Evolutionary conservation across 1,284 basidiomycete species (phyloP).

Genomic region (Leccinum pachyderme): DNA sequence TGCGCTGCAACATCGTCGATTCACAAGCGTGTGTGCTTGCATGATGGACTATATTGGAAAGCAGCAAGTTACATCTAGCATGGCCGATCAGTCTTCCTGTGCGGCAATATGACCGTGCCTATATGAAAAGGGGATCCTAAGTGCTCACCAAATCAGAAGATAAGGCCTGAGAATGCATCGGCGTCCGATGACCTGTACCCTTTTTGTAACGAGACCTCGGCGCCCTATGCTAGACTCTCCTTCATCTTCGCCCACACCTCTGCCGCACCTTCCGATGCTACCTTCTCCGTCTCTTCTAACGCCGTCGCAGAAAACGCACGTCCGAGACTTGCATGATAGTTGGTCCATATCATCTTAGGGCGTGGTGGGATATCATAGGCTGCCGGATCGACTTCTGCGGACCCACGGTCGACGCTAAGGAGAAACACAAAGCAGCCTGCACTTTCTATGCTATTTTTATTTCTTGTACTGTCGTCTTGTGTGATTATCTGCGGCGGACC

Average conservation of each 20-base stretch:
- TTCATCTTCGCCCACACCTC: constrained; percentile 50
- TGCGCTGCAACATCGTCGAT: background rate
- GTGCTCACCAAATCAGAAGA: background rate
- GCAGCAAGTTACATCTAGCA: background rate
- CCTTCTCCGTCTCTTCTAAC: constrained; percentile 41
- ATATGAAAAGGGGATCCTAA: background rate
- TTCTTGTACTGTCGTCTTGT: constrained; percentile 25
- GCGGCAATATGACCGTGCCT: background rate
- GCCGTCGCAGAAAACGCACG: constrained; percentile 39
- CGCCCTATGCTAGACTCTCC: constrained; percentile 33
- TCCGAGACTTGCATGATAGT: constrained; percentile 31
- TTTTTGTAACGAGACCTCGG: constrained; percentile 3
- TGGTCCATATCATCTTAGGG: constrained; percentile 43
- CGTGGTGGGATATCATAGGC: constrained; percentile 4
- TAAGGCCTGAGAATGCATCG: background rate
- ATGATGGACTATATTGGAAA: background rate
- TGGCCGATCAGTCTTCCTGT: background rate
- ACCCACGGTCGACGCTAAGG: constrained; percentile 40
- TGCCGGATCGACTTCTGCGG: constrained; percentile 1
- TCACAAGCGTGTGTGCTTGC: too few species aligned
- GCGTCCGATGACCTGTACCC: background rate
- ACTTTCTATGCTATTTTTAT: background rate
- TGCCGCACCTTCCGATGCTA: constrained; percentile 47
- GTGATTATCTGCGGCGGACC: constrained; percentile 36
- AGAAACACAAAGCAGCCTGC: constrained; percentile 67